phyloP scores from a whole-genome alignment of 495 filamentous ascomycete genomes.

The Tuber indicum region DNA sequence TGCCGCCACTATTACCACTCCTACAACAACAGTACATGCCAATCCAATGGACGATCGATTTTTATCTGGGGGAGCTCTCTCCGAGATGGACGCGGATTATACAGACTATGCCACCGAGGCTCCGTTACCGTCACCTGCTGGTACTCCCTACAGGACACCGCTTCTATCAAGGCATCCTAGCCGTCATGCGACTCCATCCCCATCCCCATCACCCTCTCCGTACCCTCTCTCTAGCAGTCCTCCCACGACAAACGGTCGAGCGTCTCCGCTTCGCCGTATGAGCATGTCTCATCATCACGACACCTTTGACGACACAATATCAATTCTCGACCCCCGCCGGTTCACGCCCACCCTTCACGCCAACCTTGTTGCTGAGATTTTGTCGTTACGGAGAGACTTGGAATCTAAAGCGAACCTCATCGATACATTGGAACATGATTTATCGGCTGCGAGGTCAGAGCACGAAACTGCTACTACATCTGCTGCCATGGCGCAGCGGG shows the following conservation, averaged over 20 bases:
- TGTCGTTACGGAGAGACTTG: constrained; percentile 75
- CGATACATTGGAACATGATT: constrained; percentile 67
- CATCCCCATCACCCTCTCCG: constrained; percentile 58
- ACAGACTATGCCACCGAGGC: constrained; percentile 42
- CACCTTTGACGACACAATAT: constrained; percentile 63
- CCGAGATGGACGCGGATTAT: constrained; percentile 31
- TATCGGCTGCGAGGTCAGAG: constrained; percentile 66
- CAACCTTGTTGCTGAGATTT: constrained; percentile 88
- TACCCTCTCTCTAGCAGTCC: constrained; percentile 50
- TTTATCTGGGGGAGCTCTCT: constrained; percentile 30
- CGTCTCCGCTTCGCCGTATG: constrained; percentile 43
- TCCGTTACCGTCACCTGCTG: constrained; percentile 36
- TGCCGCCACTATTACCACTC: constrained; percentile 11
- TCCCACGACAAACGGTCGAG: constrained; percentile 41
- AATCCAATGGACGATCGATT: constrained; percentile 34
- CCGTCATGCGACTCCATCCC: constrained; percentile 55
- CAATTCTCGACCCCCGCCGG: constrained; percentile 75
- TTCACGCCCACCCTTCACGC: constrained; percentile 96
- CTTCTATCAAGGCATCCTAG: constrained; percentile 50
- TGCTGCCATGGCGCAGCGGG: constrained; percentile 58
- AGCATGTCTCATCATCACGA: constrained; percentile 52
- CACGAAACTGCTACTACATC: constrained; percentile 60
- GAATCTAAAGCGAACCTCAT: constrained; percentile 81
- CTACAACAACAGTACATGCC: constrained; percentile 13
- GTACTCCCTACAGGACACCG: constrained; percentile 40